Conservation (phyloP, 202 grass and related monocot genomes). For the Eragrostis tef region DNA sequence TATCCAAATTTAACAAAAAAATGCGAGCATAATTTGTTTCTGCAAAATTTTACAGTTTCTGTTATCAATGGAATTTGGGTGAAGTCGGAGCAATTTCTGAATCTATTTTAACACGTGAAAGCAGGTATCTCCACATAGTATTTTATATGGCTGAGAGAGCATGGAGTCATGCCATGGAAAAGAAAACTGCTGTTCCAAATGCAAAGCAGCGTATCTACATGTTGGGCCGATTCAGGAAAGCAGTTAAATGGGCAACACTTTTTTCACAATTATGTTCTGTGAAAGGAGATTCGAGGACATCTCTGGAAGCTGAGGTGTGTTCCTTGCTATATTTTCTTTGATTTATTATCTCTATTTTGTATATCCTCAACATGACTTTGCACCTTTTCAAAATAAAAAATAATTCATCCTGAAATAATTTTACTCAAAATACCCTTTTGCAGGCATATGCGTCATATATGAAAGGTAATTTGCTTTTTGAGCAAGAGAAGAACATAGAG, state of each 20-base stretch:
- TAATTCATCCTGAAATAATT: background rate
- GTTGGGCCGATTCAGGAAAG: conserved; percentile 92
- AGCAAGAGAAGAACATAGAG: conserved; percentile 98
- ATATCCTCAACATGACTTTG: background rate
- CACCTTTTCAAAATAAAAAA: background rate
- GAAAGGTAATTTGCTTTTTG: conserved; percentile 94
- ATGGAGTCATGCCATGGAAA: conserved; percentile 99
- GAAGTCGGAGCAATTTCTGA: conserved; percentile 25
- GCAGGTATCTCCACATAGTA: conserved; percentile 86
- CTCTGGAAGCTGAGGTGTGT: conserved; percentile 88
- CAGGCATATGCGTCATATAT: conserved; percentile 99
- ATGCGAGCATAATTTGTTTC: background rate
- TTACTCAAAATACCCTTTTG: conserved; percentile 31
- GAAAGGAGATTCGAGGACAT: conserved; percentile 97
- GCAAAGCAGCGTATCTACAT: conserved; percentile 83
- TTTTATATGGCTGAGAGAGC: conserved; percentile 97
- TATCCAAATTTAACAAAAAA: background rate
- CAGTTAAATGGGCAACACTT: conserved; percentile 88
- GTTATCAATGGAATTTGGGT: background rate
- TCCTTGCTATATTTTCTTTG: conserved; percentile 20
- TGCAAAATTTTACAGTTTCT: background rate
- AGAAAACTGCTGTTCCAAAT: conserved; percentile 89
- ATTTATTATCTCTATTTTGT: conserved; percentile 18
- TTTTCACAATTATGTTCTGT: conserved; percentile 84
- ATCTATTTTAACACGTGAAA: conserved; percentile 38